Percentiles rank a stretch among this genome's conserved stretches.
phyloP scores from a whole-genome alignment of 768 basidiomycete genomes.

The Porpolomopsis calyptriformis region DNA sequence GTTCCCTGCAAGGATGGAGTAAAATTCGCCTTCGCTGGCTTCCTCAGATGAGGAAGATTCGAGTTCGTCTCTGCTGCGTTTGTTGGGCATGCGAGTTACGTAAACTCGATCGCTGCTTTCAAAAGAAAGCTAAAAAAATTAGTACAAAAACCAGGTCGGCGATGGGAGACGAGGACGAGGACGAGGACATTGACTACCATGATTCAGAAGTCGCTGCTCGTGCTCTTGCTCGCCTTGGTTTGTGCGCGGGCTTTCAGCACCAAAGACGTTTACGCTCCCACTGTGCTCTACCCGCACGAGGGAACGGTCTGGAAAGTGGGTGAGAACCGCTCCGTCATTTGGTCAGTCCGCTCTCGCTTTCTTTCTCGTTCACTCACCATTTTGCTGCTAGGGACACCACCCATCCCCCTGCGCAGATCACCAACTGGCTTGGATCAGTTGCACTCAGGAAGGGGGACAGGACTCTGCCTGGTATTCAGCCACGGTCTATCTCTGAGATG shows the following conservation, averaged over 20 bases:
- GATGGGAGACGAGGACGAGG: no score
- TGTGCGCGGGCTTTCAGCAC: slow-evolving; percentile 22
- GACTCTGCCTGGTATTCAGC: slow-evolving; percentile 14
- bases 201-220: slow-evolving; percentile 8
- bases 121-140: slow-evolving; percentile 7
- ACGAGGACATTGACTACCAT: no score
- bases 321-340: slow-evolving; percentile 30
- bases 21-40: slow-evolving; percentile 43
- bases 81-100: no score
- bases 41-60: neutral
- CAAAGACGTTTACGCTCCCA: slow-evolving; percentile 43
- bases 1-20: slow-evolving; percentile 45
- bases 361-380: slow-evolving; percentile 9
- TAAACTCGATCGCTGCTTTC: slow-evolving; percentile 5
- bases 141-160: no score
- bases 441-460: slow-evolving; percentile 27
- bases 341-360: slow-evolving; percentile 19
- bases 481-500: neutral
- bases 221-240: slow-evolving; percentile 19
- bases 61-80: neutral
- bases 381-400: slow-evolving; percentile 27
- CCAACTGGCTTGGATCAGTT: slow-evolving; percentile 34
- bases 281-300: slow-evolving; percentile 26
- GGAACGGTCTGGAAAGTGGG: slow-evolving; percentile 33
- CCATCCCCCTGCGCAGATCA: slow-evolving; percentile 33